phyloP scores from a whole-genome alignment of 2,329 filamentous ascomycete species.

The Truncatella angustata region DNA sequence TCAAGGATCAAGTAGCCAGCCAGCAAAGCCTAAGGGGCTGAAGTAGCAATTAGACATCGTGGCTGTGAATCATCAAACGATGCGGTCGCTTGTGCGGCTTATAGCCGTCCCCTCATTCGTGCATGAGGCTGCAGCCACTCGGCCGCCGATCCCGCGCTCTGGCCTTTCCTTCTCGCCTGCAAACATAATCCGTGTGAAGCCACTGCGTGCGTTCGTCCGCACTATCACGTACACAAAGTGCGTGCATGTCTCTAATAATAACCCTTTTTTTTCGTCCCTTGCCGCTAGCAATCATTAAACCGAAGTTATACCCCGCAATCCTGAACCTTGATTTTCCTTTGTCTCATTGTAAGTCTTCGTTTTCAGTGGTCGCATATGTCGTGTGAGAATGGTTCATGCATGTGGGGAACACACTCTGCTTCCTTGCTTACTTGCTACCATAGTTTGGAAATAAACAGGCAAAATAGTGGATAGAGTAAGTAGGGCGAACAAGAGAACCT shows the following conservation, averaged over 20 bases:
- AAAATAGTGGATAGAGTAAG: not conserved
- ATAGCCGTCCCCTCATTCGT: not conserved
- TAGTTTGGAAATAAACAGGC: not conserved
- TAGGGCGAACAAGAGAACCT: not conserved
- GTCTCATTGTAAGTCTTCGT: not conserved
- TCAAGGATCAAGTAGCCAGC: no score
- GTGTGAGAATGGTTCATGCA: not conserved
- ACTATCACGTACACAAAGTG: not conserved
- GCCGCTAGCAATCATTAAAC: not conserved
- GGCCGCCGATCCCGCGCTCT: not conserved
- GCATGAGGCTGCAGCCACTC: not conserved
- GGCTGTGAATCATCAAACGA: not conserved
- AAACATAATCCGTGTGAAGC: not conserved
- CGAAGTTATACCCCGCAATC: not conserved
- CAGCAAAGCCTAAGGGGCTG: no score
- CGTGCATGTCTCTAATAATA: not conserved
- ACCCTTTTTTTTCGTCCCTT: no score
- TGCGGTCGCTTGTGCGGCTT: not conserved
- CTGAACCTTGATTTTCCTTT: not conserved
- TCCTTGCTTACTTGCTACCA: not conserved
- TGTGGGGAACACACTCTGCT: not conserved
- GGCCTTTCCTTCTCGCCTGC: not conserved
- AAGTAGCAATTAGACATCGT: no score
- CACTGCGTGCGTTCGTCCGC: not conserved
- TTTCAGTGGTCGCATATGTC: not conserved